Conservation (phyloP, 2,329 filamentous ascomycete species). For the Ophiostoma ulmi region DNA sequence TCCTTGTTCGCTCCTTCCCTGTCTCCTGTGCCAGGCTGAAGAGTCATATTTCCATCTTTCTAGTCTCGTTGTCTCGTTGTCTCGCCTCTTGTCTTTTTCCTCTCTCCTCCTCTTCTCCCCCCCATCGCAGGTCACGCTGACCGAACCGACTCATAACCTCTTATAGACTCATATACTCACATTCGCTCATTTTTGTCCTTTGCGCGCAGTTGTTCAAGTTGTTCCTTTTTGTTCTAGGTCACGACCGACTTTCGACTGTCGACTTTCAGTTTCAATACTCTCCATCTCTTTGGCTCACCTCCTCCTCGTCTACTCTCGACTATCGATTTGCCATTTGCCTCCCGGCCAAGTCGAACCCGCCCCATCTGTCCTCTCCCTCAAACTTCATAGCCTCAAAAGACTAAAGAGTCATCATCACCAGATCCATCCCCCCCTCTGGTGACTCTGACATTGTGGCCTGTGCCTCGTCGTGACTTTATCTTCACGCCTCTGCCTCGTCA, state of each 20-base stretch:
- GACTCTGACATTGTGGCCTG: constrained; percentile 12
- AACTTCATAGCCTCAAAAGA: constrained; percentile 12
- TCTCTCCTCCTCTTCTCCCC: background rate
- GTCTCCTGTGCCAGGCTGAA: constrained; percentile 18
- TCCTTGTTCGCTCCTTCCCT: constrained; percentile 11
- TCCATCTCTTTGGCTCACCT: background rate
- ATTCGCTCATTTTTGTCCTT: constrained; percentile 23
- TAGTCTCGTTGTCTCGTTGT: background rate
- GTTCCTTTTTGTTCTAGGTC: constrained; percentile 21
- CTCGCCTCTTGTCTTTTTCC: background rate
- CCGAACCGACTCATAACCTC: constrained; percentile 14
- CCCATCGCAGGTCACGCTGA: constrained; percentile 26
- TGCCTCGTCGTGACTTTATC: constrained; percentile 17
- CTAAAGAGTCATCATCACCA: constrained; percentile 24
- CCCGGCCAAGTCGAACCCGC: background rate
- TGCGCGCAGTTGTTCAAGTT: constrained; percentile 16
- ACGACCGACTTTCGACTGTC: background rate
- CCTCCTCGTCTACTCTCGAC: background rate
- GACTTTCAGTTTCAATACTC: background rate
- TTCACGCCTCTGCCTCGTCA: constrained; percentile 18
- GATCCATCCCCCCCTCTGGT: constrained; percentile 17
- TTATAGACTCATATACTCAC: constrained; percentile 24
- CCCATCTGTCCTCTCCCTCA: constrained; percentile 17
- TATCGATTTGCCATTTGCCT: background rate
- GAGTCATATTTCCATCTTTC: constrained; percentile 26